These are phyloP conservation scores for Kluyveromyces wickerhamii DNA, from an alignment of 805 yeast species.

Conservation along the genomic window DNA sequence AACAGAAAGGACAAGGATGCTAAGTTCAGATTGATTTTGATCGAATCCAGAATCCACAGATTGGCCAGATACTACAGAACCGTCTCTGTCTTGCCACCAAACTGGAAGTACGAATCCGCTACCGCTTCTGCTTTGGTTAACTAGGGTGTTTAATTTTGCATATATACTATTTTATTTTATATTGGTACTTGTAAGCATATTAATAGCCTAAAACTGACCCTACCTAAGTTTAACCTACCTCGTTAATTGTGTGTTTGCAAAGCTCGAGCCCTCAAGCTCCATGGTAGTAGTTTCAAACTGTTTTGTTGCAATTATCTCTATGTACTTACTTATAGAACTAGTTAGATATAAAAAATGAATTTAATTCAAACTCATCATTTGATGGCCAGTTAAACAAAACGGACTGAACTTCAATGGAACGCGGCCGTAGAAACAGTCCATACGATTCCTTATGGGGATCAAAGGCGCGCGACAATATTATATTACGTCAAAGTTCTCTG, in stretches of 20 bases:
- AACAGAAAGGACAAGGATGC: slow-evolving; percentile 99
- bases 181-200: slow-evolving; percentile 2
- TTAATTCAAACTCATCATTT: no score
- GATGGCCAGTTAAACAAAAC: no score
- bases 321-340: no score
- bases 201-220: no score
- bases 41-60: slow-evolving; percentile 99
- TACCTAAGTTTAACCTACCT: no score
- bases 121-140: slow-evolving; percentile 99
- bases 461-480: slow-evolving; percentile 4
- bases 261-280: no score
- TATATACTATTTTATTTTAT: slow-evolving; percentile 1
- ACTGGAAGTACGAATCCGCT: slow-evolving; percentile 99
- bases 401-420: no score
- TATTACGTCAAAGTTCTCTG: slow-evolving; percentile 15
- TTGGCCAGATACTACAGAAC: slow-evolving; percentile 99
- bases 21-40: slow-evolving; percentile 99
- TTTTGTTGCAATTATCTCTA: no score
- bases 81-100: slow-evolving; percentile 97
- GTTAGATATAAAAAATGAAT: no score
- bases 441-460: slow-evolving; percentile 12
- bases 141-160: slow-evolving; percentile 40
- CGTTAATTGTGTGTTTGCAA: no score
- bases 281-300: no score
- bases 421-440: slow-evolving; percentile 6